Percentiles rank a stretch among this genome's conserved stretches.
Evolutionary conservation across 2,329 filamentous ascomycete genomes (phyloP).

Genomic region (Curvularia sp.): DNA sequence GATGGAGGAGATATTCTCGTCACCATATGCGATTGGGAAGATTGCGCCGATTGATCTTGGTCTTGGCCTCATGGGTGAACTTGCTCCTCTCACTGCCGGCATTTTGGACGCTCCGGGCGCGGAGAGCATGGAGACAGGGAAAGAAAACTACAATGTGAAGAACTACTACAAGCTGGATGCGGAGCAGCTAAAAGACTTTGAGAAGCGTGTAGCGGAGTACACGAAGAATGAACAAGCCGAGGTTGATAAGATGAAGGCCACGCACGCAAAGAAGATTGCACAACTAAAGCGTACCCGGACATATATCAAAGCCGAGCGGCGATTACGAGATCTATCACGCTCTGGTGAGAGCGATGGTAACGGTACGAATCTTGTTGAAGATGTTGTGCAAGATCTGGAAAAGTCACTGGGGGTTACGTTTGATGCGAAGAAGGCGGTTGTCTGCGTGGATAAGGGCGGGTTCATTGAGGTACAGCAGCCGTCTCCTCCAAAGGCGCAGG

Average conservation of each 20-base stretch:
- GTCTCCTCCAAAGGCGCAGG: conserved; percentile 36
- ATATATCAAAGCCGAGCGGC: conserved; percentile 76
- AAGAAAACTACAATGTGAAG: conserved; percentile 51
- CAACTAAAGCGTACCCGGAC: conserved; percentile 75
- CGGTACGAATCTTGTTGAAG: conserved; percentile 64
- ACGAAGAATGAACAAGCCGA: conserved; percentile 78
- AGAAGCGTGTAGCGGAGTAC: conserved; percentile 75
- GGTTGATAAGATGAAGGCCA: conserved; percentile 81
- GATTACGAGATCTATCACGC: conserved; percentile 72
- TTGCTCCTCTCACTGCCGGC: conserved; percentile 81
- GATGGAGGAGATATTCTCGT: conserved; percentile 97
- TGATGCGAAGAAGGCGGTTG: conserved; percentile 68
- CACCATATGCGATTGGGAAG: conserved; percentile 83
- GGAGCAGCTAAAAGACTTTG: conserved; percentile 83
- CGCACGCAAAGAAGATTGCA: conserved; percentile 77
- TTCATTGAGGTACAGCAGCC: conserved; percentile 64
- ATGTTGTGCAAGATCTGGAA: conserved; percentile 79
- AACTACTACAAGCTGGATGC: conserved; percentile 73
- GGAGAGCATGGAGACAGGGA: conserved; percentile 36
- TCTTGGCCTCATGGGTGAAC: conserved; percentile 77
- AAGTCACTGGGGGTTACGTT: conserved; percentile 71
- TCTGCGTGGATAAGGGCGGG: conserved; percentile 80
- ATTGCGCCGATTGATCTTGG: conserved; percentile 89
- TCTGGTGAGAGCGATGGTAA: conserved; percentile 33
- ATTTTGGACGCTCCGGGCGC: conserved; percentile 71